Conservation (phyloP, 108 stramenopile species). For the Stephanodiscus triporus region DNA sequence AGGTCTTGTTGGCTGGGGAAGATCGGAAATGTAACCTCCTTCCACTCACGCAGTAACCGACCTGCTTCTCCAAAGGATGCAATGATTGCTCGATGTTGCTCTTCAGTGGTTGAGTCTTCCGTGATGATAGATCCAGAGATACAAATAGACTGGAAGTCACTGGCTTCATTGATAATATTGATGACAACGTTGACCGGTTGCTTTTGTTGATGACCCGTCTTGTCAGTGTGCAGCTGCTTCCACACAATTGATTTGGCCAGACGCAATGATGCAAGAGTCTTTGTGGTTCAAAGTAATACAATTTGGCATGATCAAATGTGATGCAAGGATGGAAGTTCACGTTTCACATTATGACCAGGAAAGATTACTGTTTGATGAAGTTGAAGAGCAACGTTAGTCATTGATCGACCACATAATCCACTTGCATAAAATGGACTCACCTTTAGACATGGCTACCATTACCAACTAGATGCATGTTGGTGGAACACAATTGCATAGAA, state of each 20-base stretch:
- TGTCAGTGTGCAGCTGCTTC: slow-evolving; percentile 20
- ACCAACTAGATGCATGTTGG: slow-evolving; percentile 15
- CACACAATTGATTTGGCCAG: slow-evolving; percentile 3
- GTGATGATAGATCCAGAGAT: not conserved
- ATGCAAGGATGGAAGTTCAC: slow-evolving; percentile 4
- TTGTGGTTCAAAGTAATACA: not conserved
- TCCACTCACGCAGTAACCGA: not conserved
- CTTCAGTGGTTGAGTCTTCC: not conserved
- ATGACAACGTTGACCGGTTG: slow-evolving; percentile 9
- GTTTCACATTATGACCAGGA: not conserved
- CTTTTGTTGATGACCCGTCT: slow-evolving; percentile 1
- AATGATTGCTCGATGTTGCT: not conserved
- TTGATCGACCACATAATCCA: too few relatives aligned
- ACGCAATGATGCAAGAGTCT: slow-evolving; percentile 14
- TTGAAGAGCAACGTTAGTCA: too few relatives aligned
- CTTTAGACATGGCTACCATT: too few relatives aligned
- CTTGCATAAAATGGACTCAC: too few relatives aligned
- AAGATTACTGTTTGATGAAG: too few relatives aligned
- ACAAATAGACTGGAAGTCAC: not conserved
- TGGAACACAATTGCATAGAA: slow-evolving; percentile 16
- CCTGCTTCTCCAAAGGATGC: too few relatives aligned
- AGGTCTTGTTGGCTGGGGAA: not conserved
- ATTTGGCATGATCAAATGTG: slow-evolving; percentile 8
- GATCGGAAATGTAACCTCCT: not conserved
- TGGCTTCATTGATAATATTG: not conserved